Base-by-base conservation (phyloP, 2,329 filamentous ascomycete species). In the Nemania sp. region DNA sequence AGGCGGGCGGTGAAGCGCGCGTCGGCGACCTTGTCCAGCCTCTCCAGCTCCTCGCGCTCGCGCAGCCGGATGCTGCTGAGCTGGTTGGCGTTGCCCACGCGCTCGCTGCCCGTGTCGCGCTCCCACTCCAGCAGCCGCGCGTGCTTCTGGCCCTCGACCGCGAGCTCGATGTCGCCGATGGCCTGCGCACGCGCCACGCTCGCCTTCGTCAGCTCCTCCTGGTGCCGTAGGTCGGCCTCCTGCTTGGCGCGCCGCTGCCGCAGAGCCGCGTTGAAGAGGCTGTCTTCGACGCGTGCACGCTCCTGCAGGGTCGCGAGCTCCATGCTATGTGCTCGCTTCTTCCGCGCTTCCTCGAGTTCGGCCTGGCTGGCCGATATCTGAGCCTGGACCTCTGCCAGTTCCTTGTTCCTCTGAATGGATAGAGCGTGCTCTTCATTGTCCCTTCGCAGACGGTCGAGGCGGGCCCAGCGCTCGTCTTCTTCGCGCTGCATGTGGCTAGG, bases 21-120 rank as follows among this genome's bases (percentile, higher is more conserved):
- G 37, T 84, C 81, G 12, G 79, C 77, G 11, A 73, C 75, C 21
- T 74, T 70, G 54, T 86, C 83, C 15, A 84, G 68, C 11, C 74
- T 69, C 56, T 84, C 82, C 1, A 83, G 58, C 65, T 83, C 80
- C 68, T 83, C 79, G 11, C 83, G 70, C 71, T 86, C 83, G 49
- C 77, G 73, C 18, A 84, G 69, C 10, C 80, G 72, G 20, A 86
- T 74, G 13, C 75, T 77, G 57, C 79, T 82, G 39, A 85, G 71
- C 57, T 82, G 78, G 61, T 76, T 76, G n/a, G 79, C 81, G 45
- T 81, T 79, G 29, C 77, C 77, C 11, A 82, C 75, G 35, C 78
- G 74, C 70, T 81, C 80, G 32, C 72, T 73, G 59, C 80, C 79
- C 59, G 81, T 59, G 57, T 75, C 75, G 25, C 74, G 72, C 70